Conservation (phyloP, 768 basidiomycete species). For the Leucosporidium creatinivorum region DNA sequence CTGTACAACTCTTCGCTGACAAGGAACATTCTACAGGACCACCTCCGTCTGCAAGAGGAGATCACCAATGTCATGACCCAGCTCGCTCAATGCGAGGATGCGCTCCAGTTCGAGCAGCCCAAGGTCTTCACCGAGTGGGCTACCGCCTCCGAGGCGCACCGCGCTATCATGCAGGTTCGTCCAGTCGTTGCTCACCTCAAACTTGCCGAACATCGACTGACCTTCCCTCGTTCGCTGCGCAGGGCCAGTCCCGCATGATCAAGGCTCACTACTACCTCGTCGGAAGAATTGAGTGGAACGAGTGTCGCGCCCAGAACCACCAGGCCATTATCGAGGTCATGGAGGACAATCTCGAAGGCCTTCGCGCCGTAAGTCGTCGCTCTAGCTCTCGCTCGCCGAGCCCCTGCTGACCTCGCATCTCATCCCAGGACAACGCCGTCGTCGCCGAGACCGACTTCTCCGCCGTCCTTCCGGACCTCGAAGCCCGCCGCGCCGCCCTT, state of each 20-base stretch:
- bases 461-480: conserved; percentile 24
- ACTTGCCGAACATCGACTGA: no score
- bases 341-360: conserved; percentile 24
- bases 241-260: conserved; percentile 35
- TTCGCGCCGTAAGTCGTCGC: conserved; percentile 8
- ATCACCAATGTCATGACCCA: conserved; percentile 2
- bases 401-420: background rate
- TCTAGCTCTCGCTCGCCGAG: no score
- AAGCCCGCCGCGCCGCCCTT: conserved; percentile 28
- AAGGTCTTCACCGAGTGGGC: conserved; percentile 31
- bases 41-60: conserved; percentile 11
- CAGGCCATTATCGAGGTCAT: conserved; percentile 22
- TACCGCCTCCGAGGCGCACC: conserved; percentile 30
- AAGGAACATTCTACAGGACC: no score
- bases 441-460: conserved; percentile 5
- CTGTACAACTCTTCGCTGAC: background rate
- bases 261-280: conserved; percentile 28
- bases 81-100: conserved; percentile 9
- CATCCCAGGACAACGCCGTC: conserved; percentile 20
- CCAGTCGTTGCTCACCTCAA: background rate
- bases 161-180: conserved; percentile 31
- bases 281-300: conserved; percentile 34
- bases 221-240: background rate
- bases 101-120: conserved; percentile 19
- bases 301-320: conserved; percentile 22